Evolutionary conservation across 306 rosid species (phyloP), one percentile per base, ranked within the genome.

Genomic region (Coriaria nepalensis): DNA sequence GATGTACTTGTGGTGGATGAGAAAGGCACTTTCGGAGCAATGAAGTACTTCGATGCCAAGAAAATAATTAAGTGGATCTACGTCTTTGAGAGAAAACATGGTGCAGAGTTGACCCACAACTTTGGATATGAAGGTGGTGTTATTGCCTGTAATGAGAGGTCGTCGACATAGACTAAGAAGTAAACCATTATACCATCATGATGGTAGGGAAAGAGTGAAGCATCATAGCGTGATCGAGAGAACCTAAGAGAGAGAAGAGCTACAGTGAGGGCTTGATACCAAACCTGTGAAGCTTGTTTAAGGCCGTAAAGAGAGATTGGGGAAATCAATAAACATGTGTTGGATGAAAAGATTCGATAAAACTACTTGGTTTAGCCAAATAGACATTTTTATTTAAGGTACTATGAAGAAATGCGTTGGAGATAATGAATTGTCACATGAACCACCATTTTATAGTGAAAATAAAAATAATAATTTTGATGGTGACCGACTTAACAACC

Each of bases 121-220:
- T 6, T 5, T 6, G 5, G 6, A 6, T 6, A 42, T 42, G 45
- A 42, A 42, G 5, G 45, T 6, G 5, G 48, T 10, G 7, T 44
- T 12, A 44, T n/a, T 12, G 5, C 47, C 15, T 10, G 37, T 40
- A 13, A 53, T 0, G 2, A 53, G 10, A 53, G 7, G 13, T 53
- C 47, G 41, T 53, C 59, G 2, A 53, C 48, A 40, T 53, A 53
- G 2, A 53, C 36, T 2, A 53, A 1, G 4, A 53, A 40, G 36
- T 40, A 41, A 0, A 40, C 6, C 0, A 35, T 20, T 0, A 15
- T 20, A 8, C 11, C 5, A 6, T 2, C 10, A 0, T 2, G 0
- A 3, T 55, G 9, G 6, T 29, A 43, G 8, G 43, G 6, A 42
- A 55, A 43, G 5, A 29, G 40, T 10, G 49, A 40, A n/a, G 47